These are phyloP conservation scores for Schizosaccharomyces versatilis DNA, from an alignment of 1,139 yeast species.

Conservation along the genomic window DNA sequence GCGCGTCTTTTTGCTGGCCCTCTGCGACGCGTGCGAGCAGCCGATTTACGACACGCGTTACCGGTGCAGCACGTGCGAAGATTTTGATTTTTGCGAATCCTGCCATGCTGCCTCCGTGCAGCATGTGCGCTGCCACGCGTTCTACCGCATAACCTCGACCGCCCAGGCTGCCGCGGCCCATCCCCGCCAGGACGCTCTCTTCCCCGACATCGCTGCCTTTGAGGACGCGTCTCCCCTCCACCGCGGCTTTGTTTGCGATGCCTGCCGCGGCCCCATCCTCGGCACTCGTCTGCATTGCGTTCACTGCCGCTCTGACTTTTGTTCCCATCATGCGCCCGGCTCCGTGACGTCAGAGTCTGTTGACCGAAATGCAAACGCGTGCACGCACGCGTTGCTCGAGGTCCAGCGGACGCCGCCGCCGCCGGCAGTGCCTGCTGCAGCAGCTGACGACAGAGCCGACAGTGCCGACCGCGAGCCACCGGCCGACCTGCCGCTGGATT, in stretches of 20 bases:
- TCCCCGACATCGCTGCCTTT: not conserved
- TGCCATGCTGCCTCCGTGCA: not conserved
- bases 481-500: not conserved
- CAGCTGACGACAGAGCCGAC: too few relatives aligned
- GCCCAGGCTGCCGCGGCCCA: not conserved
- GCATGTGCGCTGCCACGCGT: not conserved
- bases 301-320: not conserved
- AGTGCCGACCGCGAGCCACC: not conserved
- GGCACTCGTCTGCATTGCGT: not conserved
- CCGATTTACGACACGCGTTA: not conserved
- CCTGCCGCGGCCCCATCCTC: not conserved
- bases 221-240: not conserved
- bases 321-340: not conserved
- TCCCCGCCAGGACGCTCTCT: not conserved
- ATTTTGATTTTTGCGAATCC: not conserved
- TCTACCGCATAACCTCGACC: not conserved
- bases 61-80: not conserved
- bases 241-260: not conserved
- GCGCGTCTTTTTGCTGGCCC: not conserved
- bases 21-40: constrained; percentile 1
- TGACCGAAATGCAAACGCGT: too few relatives aligned
- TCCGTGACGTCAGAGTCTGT: too few relatives aligned
- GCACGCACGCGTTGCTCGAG: not conserved
- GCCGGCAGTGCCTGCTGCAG: not conserved
- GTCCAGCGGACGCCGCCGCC: too few relatives aligned